phyloP scores from a whole-genome alignment of 805 yeast species.

The Ogataea allantospora region DNA sequence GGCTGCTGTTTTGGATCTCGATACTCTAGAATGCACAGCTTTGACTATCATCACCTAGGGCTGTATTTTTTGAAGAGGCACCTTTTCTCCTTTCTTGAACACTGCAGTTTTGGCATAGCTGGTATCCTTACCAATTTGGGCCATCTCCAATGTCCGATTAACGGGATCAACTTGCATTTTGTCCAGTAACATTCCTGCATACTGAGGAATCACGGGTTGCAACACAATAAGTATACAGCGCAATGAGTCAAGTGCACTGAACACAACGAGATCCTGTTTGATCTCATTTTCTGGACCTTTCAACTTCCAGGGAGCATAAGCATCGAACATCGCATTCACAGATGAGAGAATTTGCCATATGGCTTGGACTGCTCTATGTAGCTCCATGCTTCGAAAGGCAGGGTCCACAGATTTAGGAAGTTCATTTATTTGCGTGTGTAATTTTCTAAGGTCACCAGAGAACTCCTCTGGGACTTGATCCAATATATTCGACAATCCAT shows the following conservation, averaged over 20 bases:
- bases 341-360: slow-evolving; percentile 59
- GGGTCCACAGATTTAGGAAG: slow-evolving; percentile 32
- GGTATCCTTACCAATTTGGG: slow-evolving; percentile 55
- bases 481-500: slow-evolving; percentile 29
- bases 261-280: slow-evolving; percentile 54
- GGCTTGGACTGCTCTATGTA: slow-evolving; percentile 51
- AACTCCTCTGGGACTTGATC: slow-evolving; percentile 14
- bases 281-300: slow-evolving; percentile 29
- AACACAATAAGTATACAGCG: slow-evolving; percentile 66
- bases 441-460: slow-evolving; percentile 17
- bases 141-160: slow-evolving; percentile 43
- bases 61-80: slow-evolving; percentile 33
- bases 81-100: slow-evolving; percentile 33
- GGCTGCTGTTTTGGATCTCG: slow-evolving; percentile 58
- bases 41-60: slow-evolving; percentile 34
- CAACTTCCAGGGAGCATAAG: slow-evolving; percentile 72
- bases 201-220: slow-evolving; percentile 70
- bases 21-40: slow-evolving; percentile 53
- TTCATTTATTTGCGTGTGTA: slow-evolving; percentile 21
- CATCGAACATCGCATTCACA: slow-evolving; percentile 68
- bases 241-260: slow-evolving; percentile 65
- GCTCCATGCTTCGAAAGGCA: slow-evolving; percentile 47
- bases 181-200: slow-evolving; percentile 57
- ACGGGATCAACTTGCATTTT: slow-evolving; percentile 52
- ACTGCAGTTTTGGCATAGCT: slow-evolving; percentile 53